Percentiles rank a stretch among this genome's conserved stretches.
Evolutionary conservation across 2,329 filamentous ascomycete species (phyloP).

Genomic region (Clarireedia monteithiana): DNA sequence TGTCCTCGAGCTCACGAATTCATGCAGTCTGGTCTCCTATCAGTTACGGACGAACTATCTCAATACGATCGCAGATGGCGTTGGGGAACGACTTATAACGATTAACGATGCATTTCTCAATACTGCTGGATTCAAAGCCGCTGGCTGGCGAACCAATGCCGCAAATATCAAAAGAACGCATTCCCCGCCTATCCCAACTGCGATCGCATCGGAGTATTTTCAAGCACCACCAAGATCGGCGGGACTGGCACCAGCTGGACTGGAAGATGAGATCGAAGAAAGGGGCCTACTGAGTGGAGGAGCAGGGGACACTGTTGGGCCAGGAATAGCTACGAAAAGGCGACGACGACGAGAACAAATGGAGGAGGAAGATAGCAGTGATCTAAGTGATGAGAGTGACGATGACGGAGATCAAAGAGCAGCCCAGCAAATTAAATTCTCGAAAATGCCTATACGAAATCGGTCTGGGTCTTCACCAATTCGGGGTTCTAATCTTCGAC

Average conservation of each 20-base stretch:
- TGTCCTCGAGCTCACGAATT: conserved; percentile 1
- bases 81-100: conserved; percentile 76
- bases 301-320: conserved; percentile 59
- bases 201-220: conserved; percentile 77
- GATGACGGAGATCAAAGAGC: conserved; percentile 66
- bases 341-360: conserved; percentile 63
- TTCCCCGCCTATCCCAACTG: conserved; percentile 78
- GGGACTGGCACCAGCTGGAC: conserved; percentile 45
- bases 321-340: conserved; percentile 58
- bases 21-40: conserved; percentile 66
- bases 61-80: conserved; percentile 71
- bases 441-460: conserved; percentile 84
- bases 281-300: conserved; percentile 61
- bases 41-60: conserved; percentile 76
- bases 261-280: conserved; percentile 60
- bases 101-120: conserved; percentile 74
- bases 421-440: conserved; percentile 88
- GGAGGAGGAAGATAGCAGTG: conserved; percentile 74
- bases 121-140: conserved; percentile 72
- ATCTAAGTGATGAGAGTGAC: conserved; percentile 77
- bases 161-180: conserved; percentile 75
- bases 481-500: conserved; percentile 55
- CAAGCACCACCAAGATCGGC: conserved; percentile 57
- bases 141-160: conserved; percentile 69
- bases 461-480: conserved; percentile 85